These are phyloP conservation scores for Posidonia oceanica DNA, from an alignment of 116 monocot genomes.

Conservation along the genomic window DNA sequence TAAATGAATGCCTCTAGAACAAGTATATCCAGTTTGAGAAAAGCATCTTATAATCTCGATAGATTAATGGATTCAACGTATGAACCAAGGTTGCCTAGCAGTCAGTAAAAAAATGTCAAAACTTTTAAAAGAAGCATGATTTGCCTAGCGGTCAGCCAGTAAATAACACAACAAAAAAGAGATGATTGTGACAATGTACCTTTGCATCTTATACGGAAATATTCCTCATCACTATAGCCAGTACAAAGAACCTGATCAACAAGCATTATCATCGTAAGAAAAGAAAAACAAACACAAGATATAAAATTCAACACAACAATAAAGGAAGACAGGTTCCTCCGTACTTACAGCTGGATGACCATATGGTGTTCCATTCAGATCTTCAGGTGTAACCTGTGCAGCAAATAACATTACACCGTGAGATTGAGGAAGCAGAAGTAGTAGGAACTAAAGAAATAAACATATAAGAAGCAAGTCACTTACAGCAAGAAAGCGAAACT, in stretches of 20 bases:
- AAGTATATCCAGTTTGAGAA: no score
- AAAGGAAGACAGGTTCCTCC: not conserved
- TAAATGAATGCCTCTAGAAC: no score
- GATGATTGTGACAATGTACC: conserved; percentile 22
- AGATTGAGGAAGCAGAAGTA: not conserved
- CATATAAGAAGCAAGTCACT: conserved; percentile 15
- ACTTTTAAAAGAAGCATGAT: no score
- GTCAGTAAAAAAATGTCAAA: no score
- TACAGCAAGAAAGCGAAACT: conserved; percentile 86
- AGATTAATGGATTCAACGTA: no score
- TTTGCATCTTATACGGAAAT: conserved; percentile 79
- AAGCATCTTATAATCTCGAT: no score
- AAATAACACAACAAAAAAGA: not conserved
- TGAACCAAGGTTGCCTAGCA: no score
- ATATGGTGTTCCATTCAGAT: conserved; percentile 49
- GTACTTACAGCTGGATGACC: conserved; percentile 55
- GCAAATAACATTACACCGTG: not conserved
- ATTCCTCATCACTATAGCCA: conserved; percentile 85
- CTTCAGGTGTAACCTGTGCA: conserved; percentile 74
- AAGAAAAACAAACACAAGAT: not conserved
- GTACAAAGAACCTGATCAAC: conserved; percentile 65
- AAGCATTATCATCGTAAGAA: not conserved
- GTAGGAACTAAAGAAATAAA: not conserved
- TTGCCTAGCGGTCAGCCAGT: no score
- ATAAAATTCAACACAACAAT: not conserved